Percentiles rank a stretch among this genome's conserved stretches.
phyloP scores from a whole-genome alignment of 176 grass and related monocot genomes.

The Oryza punctata region DNA sequence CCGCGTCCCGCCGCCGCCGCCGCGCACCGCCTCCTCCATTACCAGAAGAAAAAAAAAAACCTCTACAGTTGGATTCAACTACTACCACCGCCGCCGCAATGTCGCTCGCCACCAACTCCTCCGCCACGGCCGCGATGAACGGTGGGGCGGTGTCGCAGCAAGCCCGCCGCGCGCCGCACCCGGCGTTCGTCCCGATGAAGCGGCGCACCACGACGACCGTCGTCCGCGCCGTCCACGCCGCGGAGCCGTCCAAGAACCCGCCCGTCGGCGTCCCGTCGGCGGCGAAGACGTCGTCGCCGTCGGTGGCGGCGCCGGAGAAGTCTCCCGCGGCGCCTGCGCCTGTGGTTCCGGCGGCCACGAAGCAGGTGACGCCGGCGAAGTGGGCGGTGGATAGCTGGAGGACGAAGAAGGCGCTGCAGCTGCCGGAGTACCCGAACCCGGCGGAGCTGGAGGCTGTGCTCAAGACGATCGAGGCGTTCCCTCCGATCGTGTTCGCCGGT shows the following conservation, averaged over 20 bases:
- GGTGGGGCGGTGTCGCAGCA: neutral
- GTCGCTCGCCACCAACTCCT: constrained; percentile 43
- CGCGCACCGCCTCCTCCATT: constrained; percentile 26
- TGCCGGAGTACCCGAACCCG: constrained; percentile 59
- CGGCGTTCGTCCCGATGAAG: constrained; percentile 29
- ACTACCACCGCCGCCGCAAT: neutral
- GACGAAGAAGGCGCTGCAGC: constrained; percentile 62
- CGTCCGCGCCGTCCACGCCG: constrained; percentile 51
- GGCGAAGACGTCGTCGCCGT: constrained; percentile 27
- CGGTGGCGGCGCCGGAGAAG: constrained; percentile 29
- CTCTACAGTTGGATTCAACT: neutral
- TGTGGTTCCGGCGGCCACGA: neutral
- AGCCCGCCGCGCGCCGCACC: neutral
- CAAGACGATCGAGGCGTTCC: constrained; percentile 65
- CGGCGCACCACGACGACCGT: constrained; percentile 23
- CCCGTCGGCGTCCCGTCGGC: neutral
- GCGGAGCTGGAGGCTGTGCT: constrained; percentile 56
- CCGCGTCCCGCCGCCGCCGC: constrained; percentile 19
- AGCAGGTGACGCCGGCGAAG: neutral
- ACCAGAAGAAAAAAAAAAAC: neutral
- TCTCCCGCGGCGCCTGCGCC: too few species aligned
- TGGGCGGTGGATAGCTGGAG: constrained; percentile 67
- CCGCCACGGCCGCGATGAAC: neutral
- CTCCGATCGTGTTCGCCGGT: constrained; percentile 71
- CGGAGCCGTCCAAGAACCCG: constrained; percentile 41